Percentiles rank a stretch among this genome's conserved stretches.
phyloP scores from a whole-genome alignment of 2,329 filamentous ascomycete genomes.

The Salinomyces thailandicus region DNA sequence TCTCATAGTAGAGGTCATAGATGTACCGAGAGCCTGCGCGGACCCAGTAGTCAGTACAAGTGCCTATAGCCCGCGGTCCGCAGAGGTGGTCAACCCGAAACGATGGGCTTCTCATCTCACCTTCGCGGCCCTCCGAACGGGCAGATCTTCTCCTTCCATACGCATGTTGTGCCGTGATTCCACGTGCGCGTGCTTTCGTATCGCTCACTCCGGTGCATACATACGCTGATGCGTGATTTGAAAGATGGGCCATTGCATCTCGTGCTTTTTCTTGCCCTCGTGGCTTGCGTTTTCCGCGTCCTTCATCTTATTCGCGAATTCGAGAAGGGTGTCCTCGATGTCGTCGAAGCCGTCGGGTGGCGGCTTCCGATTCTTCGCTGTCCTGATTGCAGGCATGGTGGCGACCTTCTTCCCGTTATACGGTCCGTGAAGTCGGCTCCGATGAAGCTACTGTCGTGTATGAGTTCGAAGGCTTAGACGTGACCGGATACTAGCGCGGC shows the following conservation, averaged over 20 bases:
- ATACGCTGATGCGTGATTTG: conserved; percentile 89
- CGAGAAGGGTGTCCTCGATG: conserved; percentile 75
- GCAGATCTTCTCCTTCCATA: conserved; percentile 3
- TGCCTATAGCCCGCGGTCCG: conserved; percentile 6
- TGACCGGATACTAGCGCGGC: too few species aligned
- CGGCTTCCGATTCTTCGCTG: conserved; percentile 65
- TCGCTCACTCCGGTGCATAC: conserved; percentile 15
- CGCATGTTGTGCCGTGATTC: not conserved
- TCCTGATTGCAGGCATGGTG: conserved; percentile 66
- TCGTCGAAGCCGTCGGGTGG: conserved; percentile 80
- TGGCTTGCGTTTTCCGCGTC: conserved; percentile 83
- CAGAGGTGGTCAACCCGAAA: conserved; percentile 16
- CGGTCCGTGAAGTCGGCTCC: too few species aligned
- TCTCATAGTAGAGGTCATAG: conserved; percentile 96
- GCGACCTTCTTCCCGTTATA: too few species aligned
- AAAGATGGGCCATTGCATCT: conserved; percentile 94
- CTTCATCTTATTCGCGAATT: conserved; percentile 87
- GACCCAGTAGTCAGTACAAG: conserved; percentile 11
- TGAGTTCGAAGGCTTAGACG: too few species aligned
- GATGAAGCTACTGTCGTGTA: too few species aligned
- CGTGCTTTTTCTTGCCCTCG: conserved; percentile 72
- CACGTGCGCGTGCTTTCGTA: not conserved
- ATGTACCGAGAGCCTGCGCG: conserved; percentile 63
- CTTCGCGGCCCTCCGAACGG: conserved; percentile 17
- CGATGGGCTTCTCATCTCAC: conserved; percentile 20